These are phyloP conservation scores for Colletotrichum cereale DNA, from an alignment of 2,329 filamentous ascomycete genomes.

Conservation along the genomic window DNA sequence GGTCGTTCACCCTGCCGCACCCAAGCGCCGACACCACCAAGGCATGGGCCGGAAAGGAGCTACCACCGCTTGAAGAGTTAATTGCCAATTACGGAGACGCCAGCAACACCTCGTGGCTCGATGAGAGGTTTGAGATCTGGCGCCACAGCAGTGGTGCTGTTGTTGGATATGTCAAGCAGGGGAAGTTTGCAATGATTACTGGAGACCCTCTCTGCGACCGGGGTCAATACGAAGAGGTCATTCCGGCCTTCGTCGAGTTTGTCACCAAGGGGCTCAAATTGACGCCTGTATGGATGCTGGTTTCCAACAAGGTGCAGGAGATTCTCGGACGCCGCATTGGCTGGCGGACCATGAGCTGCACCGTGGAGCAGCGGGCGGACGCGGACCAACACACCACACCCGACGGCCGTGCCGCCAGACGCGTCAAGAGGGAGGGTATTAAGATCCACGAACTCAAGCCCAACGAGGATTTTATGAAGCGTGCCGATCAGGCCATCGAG, in stretches of 20 bases:
- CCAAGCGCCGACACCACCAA: conserved; percentile 84
- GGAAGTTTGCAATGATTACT: conserved; percentile 84
- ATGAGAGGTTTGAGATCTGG: conserved; percentile 90
- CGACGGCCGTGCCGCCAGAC: conserved; percentile 81
- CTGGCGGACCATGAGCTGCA: conserved; percentile 91
- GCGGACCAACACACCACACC: conserved; percentile 77
- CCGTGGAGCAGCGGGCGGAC: conserved; percentile 89
- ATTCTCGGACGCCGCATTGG: conserved; percentile 83
- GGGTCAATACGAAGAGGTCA: conserved; percentile 80
- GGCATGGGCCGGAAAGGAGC: conserved; percentile 51
- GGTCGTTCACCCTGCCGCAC: conserved; percentile 76
- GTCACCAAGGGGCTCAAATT: conserved; percentile 76
- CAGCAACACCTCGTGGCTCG: conserved; percentile 93
- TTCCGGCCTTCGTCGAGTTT: conserved; percentile 80
- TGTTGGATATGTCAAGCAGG: conserved; percentile 83
- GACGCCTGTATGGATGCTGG: conserved; percentile 90
- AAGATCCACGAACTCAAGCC: conserved; percentile 80
- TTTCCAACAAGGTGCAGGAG: conserved; percentile 82
- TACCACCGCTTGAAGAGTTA: conserved; percentile 85
- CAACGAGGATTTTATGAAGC: conserved; percentile 77
- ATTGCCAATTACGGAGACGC: conserved; percentile 97
- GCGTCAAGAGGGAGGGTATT: conserved; percentile 85
- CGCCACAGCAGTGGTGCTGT: conserved; percentile 87
- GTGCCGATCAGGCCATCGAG: conserved; percentile 78
- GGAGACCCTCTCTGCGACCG: conserved; percentile 89